Evolutionary conservation across 208 protist species (phyloP).

Genomic region (Herpetomonas tarakana): DNA sequence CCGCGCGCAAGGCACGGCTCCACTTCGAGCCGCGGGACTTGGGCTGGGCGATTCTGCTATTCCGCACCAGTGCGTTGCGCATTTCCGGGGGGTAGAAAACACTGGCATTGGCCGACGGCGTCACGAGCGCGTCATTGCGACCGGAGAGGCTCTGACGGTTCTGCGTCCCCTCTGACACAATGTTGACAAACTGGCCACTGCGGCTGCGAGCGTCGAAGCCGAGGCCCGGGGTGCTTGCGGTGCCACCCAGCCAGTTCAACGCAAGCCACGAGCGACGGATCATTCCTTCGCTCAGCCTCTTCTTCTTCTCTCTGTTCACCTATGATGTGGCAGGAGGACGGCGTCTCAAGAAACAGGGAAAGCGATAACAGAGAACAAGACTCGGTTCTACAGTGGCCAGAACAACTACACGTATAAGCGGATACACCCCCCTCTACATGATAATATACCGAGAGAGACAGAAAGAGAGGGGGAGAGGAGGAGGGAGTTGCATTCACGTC

Average conservation of each 20-base stretch:
- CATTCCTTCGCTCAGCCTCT: too few species aligned
- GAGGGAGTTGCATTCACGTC: too few species aligned
- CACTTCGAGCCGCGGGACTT: conserved; percentile 39
- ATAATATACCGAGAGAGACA: too few species aligned
- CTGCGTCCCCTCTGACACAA: conserved; percentile 52
- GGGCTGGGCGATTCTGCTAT: conserved; percentile 8
- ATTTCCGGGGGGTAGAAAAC: conserved; percentile 26
- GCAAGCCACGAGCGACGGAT: conserved; percentile 19
- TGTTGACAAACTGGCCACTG: conserved; percentile 69
- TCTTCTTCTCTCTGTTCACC: too few species aligned
- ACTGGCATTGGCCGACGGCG: conserved; percentile 9
- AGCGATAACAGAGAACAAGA: too few species aligned
- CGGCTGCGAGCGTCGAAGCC: conserved; percentile 56
- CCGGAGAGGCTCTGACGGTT: conserved; percentile 21
- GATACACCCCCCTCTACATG: too few species aligned
- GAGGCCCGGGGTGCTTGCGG: conserved; percentile 37
- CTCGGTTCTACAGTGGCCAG: too few species aligned
- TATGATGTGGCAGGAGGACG: too few species aligned
- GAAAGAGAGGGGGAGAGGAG: too few species aligned
- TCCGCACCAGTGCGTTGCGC: conserved; percentile 24
- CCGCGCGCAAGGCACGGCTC: conserved; percentile 53
- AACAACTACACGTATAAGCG: too few species aligned
- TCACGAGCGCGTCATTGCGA: conserved; percentile 13
- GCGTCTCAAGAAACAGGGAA: too few species aligned
- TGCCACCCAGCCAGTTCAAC: conserved; percentile 69